Percentiles rank a stretch among this genome's conserved stretches.
Evolutionary conservation across 2,329 filamentous ascomycete genomes (phyloP).

Genomic region (Diaporthe eres): DNA sequence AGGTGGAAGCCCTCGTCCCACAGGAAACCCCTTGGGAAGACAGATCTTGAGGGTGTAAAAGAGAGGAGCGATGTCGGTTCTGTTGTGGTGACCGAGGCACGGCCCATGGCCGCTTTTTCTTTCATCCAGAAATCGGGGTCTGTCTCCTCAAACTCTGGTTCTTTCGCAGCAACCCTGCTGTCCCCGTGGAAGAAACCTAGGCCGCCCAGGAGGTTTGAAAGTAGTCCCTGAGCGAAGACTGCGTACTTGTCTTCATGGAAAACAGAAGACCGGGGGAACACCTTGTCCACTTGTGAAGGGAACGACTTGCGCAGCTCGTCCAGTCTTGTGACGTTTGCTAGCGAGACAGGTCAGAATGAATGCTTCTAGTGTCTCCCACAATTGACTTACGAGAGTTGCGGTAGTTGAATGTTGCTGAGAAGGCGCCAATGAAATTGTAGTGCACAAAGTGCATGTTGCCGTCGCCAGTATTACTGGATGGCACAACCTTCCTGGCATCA

Average conservation of each 20-base stretch:
- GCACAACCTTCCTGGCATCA: slow-evolving; percentile 66
- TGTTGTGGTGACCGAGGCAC: slow-evolving; percentile 75
- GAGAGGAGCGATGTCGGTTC: slow-evolving; percentile 88
- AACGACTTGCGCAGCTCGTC: slow-evolving; percentile 3
- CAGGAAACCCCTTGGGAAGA: slow-evolving; percentile 92
- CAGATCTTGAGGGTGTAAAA: slow-evolving; percentile 87
- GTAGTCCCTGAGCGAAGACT: slow-evolving; percentile 84
- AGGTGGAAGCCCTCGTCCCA: slow-evolving; percentile 98
- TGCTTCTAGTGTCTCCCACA: no score
- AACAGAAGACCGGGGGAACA: slow-evolving; percentile 79
- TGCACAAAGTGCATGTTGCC: slow-evolving; percentile 77
- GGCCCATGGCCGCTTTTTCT: slow-evolving; percentile 79
- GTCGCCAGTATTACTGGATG: slow-evolving; percentile 52
- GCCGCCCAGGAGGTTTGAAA: slow-evolving; percentile 90
- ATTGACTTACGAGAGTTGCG: slow-evolving; percentile 31
- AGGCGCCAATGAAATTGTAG: slow-evolving; percentile 75
- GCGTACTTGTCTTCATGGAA: slow-evolving; percentile 81
- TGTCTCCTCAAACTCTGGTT: slow-evolving; percentile 88
- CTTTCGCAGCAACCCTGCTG: slow-evolving; percentile 87
- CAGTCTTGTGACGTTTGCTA: slow-evolving; percentile 31
- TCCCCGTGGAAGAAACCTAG: slow-evolving; percentile 93
- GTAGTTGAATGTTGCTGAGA: slow-evolving; percentile 49
- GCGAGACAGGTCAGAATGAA: neutral
- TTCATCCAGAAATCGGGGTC: slow-evolving; percentile 94
- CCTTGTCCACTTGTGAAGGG: slow-evolving; percentile 62